Evolutionary conservation across 169 alveolate species (phyloP).

Genomic region (Sarcocystis neurona): DNA sequence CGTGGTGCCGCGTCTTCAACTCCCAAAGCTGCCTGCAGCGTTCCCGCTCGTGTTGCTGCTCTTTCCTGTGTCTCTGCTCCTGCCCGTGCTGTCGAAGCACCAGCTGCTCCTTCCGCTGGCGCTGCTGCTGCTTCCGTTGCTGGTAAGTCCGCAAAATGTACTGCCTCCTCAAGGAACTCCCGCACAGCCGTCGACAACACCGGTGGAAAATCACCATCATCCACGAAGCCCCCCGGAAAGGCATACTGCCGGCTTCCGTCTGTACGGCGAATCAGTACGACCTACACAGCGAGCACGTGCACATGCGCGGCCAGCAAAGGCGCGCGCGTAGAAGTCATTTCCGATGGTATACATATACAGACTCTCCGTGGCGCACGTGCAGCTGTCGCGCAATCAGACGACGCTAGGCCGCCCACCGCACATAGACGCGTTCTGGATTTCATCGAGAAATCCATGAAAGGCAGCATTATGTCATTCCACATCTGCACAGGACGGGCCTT

Average conservation of each 20-base stretch:
- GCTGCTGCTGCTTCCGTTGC: background rate
- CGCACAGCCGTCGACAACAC: background rate
- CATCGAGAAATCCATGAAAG: too few relatives aligned
- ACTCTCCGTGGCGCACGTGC: too few relatives aligned
- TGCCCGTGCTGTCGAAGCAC: too few relatives aligned
- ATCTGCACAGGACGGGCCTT: too few relatives aligned
- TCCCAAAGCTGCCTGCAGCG: background rate
- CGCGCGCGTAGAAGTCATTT: too few relatives aligned
- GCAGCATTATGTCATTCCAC: too few relatives aligned
- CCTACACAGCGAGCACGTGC: constrained; percentile 40
- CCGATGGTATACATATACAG: too few relatives aligned
- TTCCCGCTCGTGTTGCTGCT: background rate
- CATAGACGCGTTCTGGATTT: too few relatives aligned
- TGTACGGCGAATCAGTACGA: constrained; percentile 32
- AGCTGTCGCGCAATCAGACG: too few relatives aligned
- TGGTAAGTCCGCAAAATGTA: background rate
- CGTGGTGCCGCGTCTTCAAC: background rate
- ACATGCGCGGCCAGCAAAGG: too few relatives aligned
- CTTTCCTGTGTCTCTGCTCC: background rate
- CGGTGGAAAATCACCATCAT: constrained; percentile 16
- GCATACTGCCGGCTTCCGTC: constrained; percentile 55
- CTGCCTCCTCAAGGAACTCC: constrained; percentile 57
- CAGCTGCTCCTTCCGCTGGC: too few relatives aligned
- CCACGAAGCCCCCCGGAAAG: constrained; percentile 60
- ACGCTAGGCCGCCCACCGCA: too few relatives aligned